A percentile compares a stretch with the other conserved stretches of the same genome.
These are phyloP conservation scores for Rosa persica DNA, from an alignment of 306 rosid species.

Conservation along the genomic window DNA sequence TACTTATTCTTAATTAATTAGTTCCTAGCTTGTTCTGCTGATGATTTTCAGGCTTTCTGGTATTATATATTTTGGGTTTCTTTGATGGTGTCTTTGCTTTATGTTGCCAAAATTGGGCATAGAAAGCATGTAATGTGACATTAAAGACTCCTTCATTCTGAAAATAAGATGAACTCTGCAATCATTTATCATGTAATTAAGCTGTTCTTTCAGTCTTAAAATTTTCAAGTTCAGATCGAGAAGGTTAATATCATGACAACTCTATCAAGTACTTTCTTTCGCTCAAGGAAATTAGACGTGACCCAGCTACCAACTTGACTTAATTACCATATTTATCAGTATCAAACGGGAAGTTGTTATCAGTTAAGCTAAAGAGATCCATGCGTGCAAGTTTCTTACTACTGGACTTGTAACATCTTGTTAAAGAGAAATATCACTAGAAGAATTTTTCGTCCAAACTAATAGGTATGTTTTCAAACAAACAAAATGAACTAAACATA, in stretches of 20 bases:
- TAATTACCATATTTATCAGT: background rate
- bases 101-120: background rate
- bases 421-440: background rate
- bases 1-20: background rate
- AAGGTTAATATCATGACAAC: background rate
- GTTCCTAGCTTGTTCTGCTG: background rate
- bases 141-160: background rate
- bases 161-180: conserved; percentile 3
- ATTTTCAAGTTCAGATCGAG: background rate
- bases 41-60: background rate
- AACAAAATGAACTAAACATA: too few species aligned
- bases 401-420: background rate
- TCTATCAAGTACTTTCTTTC: background rate
- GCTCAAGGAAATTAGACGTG: background rate
- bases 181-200: background rate
- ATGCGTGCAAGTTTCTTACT: background rate
- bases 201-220: background rate
- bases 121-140: background rate
- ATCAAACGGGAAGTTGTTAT: background rate
- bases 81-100: background rate
- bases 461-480: too few species aligned
- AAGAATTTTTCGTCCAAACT: too few species aligned
- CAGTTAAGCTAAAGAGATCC: background rate
- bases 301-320: background rate
- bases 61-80: background rate